These are phyloP conservation scores for Cenchrus fungigraminus DNA, from an alignment of 176 grass and related monocot species.

Conservation along the genomic window DNA sequence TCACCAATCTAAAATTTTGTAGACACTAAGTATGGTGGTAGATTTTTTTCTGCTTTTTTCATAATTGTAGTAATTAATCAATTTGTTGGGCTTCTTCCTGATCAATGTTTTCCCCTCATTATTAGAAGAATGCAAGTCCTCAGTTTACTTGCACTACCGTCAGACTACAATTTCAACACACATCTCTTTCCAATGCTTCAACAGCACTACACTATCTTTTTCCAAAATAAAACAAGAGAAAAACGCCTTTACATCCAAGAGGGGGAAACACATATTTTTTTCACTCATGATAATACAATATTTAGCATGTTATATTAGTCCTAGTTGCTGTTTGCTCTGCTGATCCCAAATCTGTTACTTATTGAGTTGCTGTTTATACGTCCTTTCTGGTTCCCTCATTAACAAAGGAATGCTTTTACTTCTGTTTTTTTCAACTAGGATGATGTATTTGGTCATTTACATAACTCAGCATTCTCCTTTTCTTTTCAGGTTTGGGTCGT, in stretches of 20 bases:
- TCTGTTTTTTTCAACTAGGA: neutral
- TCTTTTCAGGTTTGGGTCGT: conserved; percentile 70
- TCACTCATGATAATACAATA: conserved; percentile 9
- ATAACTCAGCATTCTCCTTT: conserved; percentile 11
- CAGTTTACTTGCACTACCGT: neutral
- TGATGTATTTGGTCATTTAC: neutral
- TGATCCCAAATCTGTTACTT: neutral
- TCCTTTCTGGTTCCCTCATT: conserved; percentile 3
- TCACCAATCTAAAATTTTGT: neutral
- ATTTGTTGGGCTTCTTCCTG: neutral
- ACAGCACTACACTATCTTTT: no score
- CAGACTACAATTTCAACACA: conserved; percentile 11
- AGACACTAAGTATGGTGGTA: no score
- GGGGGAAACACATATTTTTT: neutral
- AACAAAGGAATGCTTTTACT: neutral
- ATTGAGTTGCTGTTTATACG: neutral
- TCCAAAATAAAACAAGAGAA: no score
- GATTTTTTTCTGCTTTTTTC: no score
- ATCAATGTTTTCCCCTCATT: conserved; percentile 1
- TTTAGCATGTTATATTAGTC: neutral
- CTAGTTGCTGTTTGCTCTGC: conserved; percentile 5
- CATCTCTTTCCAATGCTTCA: no score
- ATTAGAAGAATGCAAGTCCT: neutral
- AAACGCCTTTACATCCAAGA: neutral
- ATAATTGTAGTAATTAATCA: neutral